Evolutionary conservation across 148 eudicot species (phyloP).

Genomic region (Fallopia convolvulus): DNA sequence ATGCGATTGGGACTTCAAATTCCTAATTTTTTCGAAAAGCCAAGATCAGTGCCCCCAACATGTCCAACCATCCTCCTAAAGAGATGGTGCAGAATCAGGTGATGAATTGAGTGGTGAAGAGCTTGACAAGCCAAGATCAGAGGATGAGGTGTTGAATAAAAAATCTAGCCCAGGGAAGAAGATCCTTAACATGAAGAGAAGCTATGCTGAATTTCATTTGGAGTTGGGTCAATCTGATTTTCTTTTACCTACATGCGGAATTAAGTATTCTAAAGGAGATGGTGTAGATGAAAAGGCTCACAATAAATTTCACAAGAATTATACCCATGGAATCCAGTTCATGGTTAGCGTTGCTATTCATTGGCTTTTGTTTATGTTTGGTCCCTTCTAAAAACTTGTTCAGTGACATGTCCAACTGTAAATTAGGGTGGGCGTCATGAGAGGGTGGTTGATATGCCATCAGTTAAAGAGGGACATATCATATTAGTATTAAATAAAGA

Average conservation of each 20-base stretch:
- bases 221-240: slow-evolving; percentile 93
- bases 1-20: too few species aligned
- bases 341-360: slow-evolving; percentile 39
- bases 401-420: neutral
- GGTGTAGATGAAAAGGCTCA: slow-evolving; percentile 78
- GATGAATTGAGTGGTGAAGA: slow-evolving; percentile 22
- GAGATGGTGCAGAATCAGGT: slow-evolving; percentile 10
- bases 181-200: slow-evolving; percentile 65
- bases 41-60: neutral
- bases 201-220: slow-evolving; percentile 76
- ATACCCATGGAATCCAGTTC: slow-evolving; percentile 63
- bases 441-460: slow-evolving; percentile 34
- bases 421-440: slow-evolving; percentile 79
- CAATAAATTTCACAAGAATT: slow-evolving; percentile 57
- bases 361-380: neutral
- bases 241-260: slow-evolving; percentile 65
- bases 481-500: slow-evolving; percentile 54
- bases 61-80: neutral
- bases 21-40: too few species aligned
- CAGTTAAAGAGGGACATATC: slow-evolving; percentile 44
- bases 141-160: slow-evolving; percentile 15
- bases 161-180: slow-evolving; percentile 30
- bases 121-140: slow-evolving; percentile 12
- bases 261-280: slow-evolving; percentile 74
- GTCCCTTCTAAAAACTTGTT: neutral